Evolutionary conservation across 176 grass and related monocot genomes (phyloP).

Genomic region (Raddia guianensis): DNA sequence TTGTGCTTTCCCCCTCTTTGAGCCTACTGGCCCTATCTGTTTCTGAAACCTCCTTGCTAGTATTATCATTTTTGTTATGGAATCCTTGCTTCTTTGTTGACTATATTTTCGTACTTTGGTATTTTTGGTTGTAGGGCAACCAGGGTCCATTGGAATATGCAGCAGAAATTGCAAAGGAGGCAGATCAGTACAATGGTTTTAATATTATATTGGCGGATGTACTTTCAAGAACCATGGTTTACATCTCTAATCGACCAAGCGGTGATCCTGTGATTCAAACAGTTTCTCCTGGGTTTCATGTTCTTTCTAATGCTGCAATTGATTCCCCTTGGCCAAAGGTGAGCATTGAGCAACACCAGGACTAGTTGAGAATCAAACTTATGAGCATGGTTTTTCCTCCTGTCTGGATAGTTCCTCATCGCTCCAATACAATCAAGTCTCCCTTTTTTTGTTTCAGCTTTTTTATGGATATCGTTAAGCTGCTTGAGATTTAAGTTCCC

Average conservation of each 20-base stretch:
- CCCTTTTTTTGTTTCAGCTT: background rate
- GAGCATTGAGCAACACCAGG: background rate
- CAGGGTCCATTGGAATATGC: slow-evolving; percentile 66
- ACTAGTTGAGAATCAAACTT: background rate
- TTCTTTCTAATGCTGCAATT: slow-evolving; percentile 84
- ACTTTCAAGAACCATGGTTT: slow-evolving; percentile 71
- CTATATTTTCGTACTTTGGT: slow-evolving; percentile 11
- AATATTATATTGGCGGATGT: slow-evolving; percentile 85
- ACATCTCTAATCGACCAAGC: slow-evolving; percentile 72
- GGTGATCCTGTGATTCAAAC: slow-evolving; percentile 58
- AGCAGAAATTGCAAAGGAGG: slow-evolving; percentile 77
- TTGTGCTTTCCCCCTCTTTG: background rate
- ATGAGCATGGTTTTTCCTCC: background rate
- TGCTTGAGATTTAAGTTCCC: background rate
- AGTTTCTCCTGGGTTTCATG: slow-evolving; percentile 76
- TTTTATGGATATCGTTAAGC: background rate
- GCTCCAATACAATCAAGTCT: background rate
- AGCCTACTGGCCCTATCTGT: background rate
- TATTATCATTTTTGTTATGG: background rate
- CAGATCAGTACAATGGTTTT: slow-evolving; percentile 83
- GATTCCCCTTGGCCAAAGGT: slow-evolving; percentile 95
- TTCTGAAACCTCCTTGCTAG: background rate
- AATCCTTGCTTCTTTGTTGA: background rate
- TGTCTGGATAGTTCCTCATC: background rate
- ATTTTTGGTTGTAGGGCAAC: slow-evolving; percentile 45